Conservation (phyloP, 495 filamentous ascomycete genomes). For the Penicillium cosmopolitanum region DNA sequence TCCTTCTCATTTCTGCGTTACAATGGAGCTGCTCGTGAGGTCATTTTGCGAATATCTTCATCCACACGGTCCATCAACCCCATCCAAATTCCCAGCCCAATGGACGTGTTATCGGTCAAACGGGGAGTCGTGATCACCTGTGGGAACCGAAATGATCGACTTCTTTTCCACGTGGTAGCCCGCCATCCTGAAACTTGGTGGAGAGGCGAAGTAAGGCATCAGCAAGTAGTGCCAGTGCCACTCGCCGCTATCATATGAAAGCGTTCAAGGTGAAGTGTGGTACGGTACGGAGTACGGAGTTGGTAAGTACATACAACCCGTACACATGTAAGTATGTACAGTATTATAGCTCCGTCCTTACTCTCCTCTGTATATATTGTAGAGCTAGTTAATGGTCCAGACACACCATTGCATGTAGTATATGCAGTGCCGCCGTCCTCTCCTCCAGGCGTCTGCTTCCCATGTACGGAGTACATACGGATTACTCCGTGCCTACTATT, state of each 20-base stretch:
- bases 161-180: constrained; percentile 21
- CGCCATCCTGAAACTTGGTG: constrained; percentile 23
- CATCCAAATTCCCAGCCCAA: neutral
- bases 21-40: constrained; percentile 1
- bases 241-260: constrained; percentile 1
- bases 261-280: neutral
- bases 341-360: neutral
- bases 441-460: no score
- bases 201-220: constrained; percentile 7
- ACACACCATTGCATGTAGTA: no score
- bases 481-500: neutral
- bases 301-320: neutral
- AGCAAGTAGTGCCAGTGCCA: constrained; percentile 6
- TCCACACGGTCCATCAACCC: neutral
- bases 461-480: no score
- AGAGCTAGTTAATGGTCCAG: neutral
- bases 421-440: no score
- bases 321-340: neutral
- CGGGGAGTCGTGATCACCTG: neutral
- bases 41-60: constrained; percentile 6
- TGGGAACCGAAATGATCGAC: constrained; percentile 17
- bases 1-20: neutral
- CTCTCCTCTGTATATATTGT: neutral
- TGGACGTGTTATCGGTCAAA: neutral
- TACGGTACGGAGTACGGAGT: neutral